Percentiles rank a stretch among this genome's conserved stretches.
Evolutionary conservation across 495 filamentous ascomycete species (phyloP).

Genomic region (Talaromyces proteolyticus): DNA sequence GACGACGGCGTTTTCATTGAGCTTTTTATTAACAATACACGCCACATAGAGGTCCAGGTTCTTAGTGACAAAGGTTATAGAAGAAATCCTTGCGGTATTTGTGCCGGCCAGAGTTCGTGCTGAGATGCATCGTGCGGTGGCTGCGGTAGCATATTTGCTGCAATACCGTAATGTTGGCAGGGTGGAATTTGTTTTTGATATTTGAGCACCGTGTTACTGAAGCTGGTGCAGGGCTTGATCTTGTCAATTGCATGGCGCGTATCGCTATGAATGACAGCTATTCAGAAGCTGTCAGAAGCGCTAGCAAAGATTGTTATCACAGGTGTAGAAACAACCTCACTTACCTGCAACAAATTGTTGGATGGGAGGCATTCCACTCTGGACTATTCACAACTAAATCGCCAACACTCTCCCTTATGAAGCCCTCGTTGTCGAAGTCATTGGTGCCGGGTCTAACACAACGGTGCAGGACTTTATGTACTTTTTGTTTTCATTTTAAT

Average conservation of each 20-base stretch:
- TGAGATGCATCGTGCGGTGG: conserved; percentile 76
- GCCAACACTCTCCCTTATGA: conserved; percentile 2
- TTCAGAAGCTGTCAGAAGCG: conserved; percentile 64
- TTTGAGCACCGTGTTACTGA: conserved; percentile 93
- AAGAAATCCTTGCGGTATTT: conserved; percentile 81
- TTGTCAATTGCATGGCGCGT: conserved; percentile 82
- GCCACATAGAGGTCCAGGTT: conserved; percentile 88
- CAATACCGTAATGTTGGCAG: conserved; percentile 86
- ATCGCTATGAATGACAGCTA: conserved; percentile 76
- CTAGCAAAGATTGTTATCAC: conserved; percentile 45
- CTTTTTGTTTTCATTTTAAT: too few species aligned
- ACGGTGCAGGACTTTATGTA: conserved; percentile 8
- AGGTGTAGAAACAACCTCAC: conserved; percentile 44
- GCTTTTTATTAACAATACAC: conserved; percentile 76
- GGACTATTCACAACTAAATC: conserved; percentile 5
- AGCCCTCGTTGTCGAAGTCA: conserved; percentile 2
- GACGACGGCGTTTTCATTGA: conserved; percentile 82
- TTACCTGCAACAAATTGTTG: conserved; percentile 5
- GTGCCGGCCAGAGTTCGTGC: conserved; percentile 59
- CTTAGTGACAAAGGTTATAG: conserved; percentile 90
- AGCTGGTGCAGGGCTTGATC: conserved; percentile 78
- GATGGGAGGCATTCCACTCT: conserved; percentile 4
- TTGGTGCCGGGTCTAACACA: conserved; percentile 4
- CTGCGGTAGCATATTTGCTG: conserved; percentile 67
- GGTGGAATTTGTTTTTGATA: conserved; percentile 92